These are phyloP conservation scores for Solanum hybrid DNA, from an alignment of 305 asterid genomes.

Conservation along the genomic window DNA sequence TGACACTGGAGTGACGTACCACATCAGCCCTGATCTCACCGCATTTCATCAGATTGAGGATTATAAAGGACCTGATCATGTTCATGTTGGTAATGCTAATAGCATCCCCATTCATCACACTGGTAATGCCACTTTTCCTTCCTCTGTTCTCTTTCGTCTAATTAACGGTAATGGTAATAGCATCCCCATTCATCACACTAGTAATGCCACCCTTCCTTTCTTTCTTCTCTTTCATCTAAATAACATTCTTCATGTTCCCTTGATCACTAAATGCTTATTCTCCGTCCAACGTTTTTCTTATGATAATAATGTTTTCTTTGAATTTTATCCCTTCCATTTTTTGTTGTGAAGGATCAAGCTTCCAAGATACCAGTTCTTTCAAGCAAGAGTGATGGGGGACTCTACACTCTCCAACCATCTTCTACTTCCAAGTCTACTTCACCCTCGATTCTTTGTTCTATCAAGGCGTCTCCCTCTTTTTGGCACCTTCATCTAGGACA, in stretches of 20 bases:
- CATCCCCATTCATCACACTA: background rate
- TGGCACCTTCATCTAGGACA: background rate
- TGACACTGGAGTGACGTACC: background rate
- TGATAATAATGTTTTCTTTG: background rate
- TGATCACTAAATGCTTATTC: background rate
- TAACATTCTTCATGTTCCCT: background rate
- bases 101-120: background rate
- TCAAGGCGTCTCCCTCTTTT: background rate
- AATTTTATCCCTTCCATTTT: background rate
- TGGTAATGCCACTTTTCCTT: background rate
- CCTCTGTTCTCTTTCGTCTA: background rate
- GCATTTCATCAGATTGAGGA: background rate
- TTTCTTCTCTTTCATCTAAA: background rate
- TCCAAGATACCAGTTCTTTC: background rate
- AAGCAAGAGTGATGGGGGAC: background rate
- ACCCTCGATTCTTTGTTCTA: background rate
- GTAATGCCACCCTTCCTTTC: background rate
- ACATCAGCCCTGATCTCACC: background rate
- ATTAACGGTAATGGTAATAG: background rate
- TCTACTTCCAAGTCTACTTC: background rate
- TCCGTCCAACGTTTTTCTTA: background rate
- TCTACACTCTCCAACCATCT: background rate
- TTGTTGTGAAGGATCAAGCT: background rate
- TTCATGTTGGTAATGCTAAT: background rate
- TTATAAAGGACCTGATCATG: background rate